These are phyloP conservation scores for Diaporthe sp. DNA, from an alignment of 2,329 filamentous ascomycete genomes.

Conservation along the genomic window DNA sequence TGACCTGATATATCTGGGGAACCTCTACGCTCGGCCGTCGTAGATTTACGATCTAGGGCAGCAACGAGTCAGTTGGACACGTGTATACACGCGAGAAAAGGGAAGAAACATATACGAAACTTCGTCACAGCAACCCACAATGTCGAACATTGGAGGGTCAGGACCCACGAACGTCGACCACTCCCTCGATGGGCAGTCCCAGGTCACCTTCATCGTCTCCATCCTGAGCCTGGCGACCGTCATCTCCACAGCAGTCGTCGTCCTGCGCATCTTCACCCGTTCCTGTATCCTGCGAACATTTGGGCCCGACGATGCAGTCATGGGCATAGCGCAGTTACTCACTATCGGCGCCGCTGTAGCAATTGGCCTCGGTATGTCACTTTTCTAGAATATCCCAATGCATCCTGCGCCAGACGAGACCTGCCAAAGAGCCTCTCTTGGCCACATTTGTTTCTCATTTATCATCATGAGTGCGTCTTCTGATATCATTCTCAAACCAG, in stretches of 20 bases:
- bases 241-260: conserved; percentile 38
- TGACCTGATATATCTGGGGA: conserved; percentile 4
- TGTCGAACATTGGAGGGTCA: conserved; percentile 26
- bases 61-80: not conserved
- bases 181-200: conserved; percentile 38
- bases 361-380: conserved; percentile 40
- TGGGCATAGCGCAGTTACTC: conserved; percentile 38
- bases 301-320: conserved; percentile 40
- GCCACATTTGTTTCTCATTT: not conserved
- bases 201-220: conserved; percentile 37
- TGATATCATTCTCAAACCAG: not conserved
- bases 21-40: not conserved
- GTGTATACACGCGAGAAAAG: not conserved
- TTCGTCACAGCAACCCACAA: not conserved
- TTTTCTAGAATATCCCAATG: not conserved
- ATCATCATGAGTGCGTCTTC: not conserved
- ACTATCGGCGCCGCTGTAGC: conserved; percentile 38
- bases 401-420: not conserved
- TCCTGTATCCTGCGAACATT: conserved; percentile 38
- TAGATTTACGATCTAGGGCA: not conserved
- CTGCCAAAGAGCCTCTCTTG: not conserved
- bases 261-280: conserved; percentile 39
- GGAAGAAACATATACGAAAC: not conserved
- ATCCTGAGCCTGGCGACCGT: conserved; percentile 39
- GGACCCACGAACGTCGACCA: conserved; percentile 32